phyloP scores from a whole-genome alignment of 2,329 filamentous ascomycete species.

The Exophiala spinifera region DNA sequence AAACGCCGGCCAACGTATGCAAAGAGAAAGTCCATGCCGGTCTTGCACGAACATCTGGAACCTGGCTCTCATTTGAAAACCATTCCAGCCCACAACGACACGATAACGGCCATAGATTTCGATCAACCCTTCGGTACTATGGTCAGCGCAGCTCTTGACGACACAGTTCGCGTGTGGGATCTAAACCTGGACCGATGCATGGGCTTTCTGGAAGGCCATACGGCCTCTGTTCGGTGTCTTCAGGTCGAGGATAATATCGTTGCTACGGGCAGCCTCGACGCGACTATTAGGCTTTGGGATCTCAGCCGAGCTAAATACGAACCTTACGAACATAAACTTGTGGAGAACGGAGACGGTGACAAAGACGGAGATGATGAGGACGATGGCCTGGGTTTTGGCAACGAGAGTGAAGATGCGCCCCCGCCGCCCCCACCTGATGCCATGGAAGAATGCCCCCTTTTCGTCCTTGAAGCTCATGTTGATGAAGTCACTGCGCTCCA shows the following conservation, averaged over 20 bases:
- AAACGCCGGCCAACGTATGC: slow-evolving; percentile 48
- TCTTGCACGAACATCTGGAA: slow-evolving; percentile 92
- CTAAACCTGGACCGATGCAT: slow-evolving; percentile 90
- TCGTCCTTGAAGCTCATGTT: slow-evolving; percentile 83
- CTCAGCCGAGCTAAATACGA: slow-evolving; percentile 83
- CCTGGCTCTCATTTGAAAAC: slow-evolving; percentile 85
- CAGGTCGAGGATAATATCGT: slow-evolving; percentile 96
- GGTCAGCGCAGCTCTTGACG: slow-evolving; percentile 87
- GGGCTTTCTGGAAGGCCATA: slow-evolving; percentile 86
- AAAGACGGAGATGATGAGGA: slow-evolving; percentile 51
- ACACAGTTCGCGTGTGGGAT: slow-evolving; percentile 95
- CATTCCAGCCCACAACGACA: slow-evolving; percentile 82
- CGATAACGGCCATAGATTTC: slow-evolving; percentile 88
- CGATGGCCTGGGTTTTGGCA: slow-evolving; percentile 70
- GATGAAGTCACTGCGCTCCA: slow-evolving; percentile 92
- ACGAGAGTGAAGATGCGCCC: slow-evolving; percentile 66
- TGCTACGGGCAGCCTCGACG: slow-evolving; percentile 90
- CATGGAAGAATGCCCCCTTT: slow-evolving; percentile 87
- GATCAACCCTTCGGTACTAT: slow-evolving; percentile 95
- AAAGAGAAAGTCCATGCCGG: slow-evolving; percentile 80
- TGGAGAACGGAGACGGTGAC: slow-evolving; percentile 42
- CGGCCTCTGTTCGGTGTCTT: slow-evolving; percentile 85
- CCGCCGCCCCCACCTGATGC: slow-evolving; percentile 66
- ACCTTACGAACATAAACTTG: slow-evolving; percentile 58
- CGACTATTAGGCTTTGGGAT: slow-evolving; percentile 93